A percentile compares a stretch with the other conserved stretches of the same genome.
phyloP scores from a whole-genome alignment of 2,329 filamentous ascomycete species.

The Atkinsonella texensis region DNA sequence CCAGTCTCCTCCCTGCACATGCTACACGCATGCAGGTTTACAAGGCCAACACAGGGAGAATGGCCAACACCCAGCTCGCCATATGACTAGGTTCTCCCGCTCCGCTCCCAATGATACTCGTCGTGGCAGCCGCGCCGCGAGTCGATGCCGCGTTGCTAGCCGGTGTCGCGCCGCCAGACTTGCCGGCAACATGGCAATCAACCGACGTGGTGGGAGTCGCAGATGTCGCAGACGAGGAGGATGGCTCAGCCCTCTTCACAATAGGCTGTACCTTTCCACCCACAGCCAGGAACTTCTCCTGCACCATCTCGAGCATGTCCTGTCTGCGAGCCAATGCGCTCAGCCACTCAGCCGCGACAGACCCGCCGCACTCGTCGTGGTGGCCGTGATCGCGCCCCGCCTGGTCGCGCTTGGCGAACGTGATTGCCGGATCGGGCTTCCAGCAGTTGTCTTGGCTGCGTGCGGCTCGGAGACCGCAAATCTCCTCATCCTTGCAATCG shows the following conservation, averaged over 20 bases:
- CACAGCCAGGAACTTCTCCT: slow-evolving; percentile 8
- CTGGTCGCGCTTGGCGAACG: slow-evolving; percentile 17
- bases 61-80: background rate
- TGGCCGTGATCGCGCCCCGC: slow-evolving; percentile 6
- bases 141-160: too few relatives aligned
- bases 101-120: background rate
- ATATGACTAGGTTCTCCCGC: background rate
- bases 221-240: background rate
- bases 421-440: slow-evolving; percentile 19
- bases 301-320: slow-evolving; percentile 13
- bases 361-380: slow-evolving; percentile 17
- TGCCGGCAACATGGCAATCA: background rate
- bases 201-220: background rate
- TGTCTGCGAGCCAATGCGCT: slow-evolving; percentile 12
- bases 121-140: background rate
- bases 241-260: background rate
- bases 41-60: background rate
- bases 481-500: slow-evolving; percentile 29
- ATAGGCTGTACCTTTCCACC: background rate
- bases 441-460: slow-evolving; percentile 40
- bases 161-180: too few relatives aligned
- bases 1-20: too few relatives aligned
- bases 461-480: slow-evolving; percentile 38
- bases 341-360: slow-evolving; percentile 14
- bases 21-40: too few relatives aligned